phyloP scores from a whole-genome alignment of 441 rosid genomes.

The Euphorbia celastroides region DNA sequence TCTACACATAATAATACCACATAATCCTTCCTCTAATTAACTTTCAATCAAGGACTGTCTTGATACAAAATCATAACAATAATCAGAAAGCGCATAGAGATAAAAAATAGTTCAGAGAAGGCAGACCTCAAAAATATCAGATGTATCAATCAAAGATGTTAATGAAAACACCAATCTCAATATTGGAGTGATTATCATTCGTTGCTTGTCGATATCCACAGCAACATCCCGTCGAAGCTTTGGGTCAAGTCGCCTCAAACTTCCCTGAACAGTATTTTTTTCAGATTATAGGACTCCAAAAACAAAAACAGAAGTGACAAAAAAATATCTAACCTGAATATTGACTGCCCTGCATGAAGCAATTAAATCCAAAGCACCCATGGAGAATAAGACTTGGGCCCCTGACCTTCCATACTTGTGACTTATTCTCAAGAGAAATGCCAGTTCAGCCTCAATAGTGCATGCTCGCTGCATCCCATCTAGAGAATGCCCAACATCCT shows the following conservation, averaged over 20 bases:
- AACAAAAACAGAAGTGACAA: constrained; percentile 14
- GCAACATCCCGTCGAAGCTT: constrained; percentile 54
- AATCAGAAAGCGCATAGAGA: background rate
- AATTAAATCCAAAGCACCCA: constrained; percentile 87
- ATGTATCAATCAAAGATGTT: constrained; percentile 76
- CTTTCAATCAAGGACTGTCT: no score
- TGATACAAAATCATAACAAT: no score
- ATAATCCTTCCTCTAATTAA: background rate
- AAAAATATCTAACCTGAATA: constrained; percentile 50
- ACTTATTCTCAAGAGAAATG: constrained; percentile 79
- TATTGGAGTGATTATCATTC: constrained; percentile 59
- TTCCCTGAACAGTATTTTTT: constrained; percentile 55
- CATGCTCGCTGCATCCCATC: constrained; percentile 81
- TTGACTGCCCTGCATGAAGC: constrained; percentile 66
- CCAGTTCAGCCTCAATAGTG: constrained; percentile 85
- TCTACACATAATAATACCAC: background rate
- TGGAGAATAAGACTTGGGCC: constrained; percentile 83
- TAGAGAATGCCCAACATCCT: constrained; percentile 71
- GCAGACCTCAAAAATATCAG: constrained; percentile 84
- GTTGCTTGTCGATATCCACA: constrained; percentile 59
- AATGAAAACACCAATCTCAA: constrained; percentile 79
- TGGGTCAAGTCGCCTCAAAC: constrained; percentile 52
- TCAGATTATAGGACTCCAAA: constrained; percentile 18
- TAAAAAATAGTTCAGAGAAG: constrained; percentile 6
- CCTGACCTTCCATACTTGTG: constrained; percentile 94